Conservation (phyloP, 176 grass and related monocot species). For the Carex littledalei region DNA sequence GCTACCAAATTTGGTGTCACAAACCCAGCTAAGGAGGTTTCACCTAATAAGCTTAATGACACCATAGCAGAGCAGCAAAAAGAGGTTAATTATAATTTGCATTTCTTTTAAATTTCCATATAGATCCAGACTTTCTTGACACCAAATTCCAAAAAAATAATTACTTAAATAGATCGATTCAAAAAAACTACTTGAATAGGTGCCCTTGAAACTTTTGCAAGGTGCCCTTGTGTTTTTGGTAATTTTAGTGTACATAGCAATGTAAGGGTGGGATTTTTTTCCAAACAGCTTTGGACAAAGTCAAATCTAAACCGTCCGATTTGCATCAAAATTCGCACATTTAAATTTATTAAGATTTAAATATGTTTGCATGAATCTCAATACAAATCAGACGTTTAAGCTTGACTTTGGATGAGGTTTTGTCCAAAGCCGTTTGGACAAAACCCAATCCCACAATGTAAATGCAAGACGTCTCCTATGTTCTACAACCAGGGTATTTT, state of each 20-base stretch:
- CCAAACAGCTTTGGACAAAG: too few relatives aligned
- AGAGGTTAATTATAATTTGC: slow-evolving; percentile 3
- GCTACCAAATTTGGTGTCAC: neutral
- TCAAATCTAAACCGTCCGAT: too few relatives aligned
- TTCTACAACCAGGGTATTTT: neutral
- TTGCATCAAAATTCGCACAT: too few relatives aligned
- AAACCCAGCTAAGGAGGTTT: neutral
- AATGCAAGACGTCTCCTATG: neutral
- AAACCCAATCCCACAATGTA: neutral
- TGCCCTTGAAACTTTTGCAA: neutral
- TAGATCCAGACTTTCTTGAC: neutral
- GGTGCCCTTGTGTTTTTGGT: neutral
- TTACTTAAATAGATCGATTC: neutral
- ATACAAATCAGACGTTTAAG: too few relatives aligned
- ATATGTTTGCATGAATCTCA: too few relatives aligned
- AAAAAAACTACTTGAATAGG: neutral
- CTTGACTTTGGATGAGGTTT: too few relatives aligned
- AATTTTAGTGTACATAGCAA: neutral
- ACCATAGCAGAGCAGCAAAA: neutral
- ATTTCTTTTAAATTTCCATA: neutral
- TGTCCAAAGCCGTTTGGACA: too few relatives aligned
- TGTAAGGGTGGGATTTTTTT: neutral
- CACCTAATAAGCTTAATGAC: neutral
- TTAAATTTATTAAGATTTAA: too few relatives aligned
- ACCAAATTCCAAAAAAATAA: neutral